These are phyloP conservation scores for Phialemonium atrogriseum DNA, from an alignment of 2,329 filamentous ascomycete genomes.

Conservation along the genomic window DNA sequence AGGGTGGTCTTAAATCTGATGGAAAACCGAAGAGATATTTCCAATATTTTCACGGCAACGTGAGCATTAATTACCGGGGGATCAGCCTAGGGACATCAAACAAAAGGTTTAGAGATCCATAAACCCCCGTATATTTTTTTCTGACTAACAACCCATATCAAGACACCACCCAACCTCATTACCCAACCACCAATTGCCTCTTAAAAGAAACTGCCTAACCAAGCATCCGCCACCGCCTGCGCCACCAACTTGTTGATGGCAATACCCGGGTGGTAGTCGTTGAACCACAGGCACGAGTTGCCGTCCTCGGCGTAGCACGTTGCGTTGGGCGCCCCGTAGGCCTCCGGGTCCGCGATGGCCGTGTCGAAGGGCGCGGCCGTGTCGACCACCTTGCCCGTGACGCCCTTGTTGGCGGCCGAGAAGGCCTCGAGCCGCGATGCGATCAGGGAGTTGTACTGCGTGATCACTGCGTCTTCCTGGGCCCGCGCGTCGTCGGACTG, in stretches of 20 bases:
- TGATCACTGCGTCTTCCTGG: conserved; percentile 24
- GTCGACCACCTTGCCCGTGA: conserved; percentile 27
- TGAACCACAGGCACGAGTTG: conserved; percentile 35
- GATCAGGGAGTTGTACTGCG: conserved; percentile 28
- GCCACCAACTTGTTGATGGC: conserved; percentile 31
- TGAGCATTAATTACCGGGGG: no score
- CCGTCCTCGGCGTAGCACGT: conserved; percentile 33
- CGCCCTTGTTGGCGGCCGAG: conserved; percentile 22
- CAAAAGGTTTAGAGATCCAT: no score
- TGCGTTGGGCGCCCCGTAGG: conserved; percentile 32
- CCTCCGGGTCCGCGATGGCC: conserved; percentile 30
- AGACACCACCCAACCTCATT: no score
- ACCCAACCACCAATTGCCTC: neutral
- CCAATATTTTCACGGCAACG: no score
- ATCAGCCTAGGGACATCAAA: no score
- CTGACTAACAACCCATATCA: no score
- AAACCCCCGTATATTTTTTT: no score
- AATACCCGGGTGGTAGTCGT: conserved; percentile 32
- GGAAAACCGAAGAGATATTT: no score
- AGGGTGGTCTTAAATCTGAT: no score
- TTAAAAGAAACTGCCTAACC: conserved; percentile 19
- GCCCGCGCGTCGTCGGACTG: conserved; percentile 16
- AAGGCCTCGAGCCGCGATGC: conserved; percentile 21
- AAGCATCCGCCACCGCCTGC: conserved; percentile 23
- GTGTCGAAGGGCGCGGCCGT: conserved; percentile 31